Base-by-base conservation (phyloP, 192 early-diverging fungal species). In the Linnemannia hyalina region DNA sequence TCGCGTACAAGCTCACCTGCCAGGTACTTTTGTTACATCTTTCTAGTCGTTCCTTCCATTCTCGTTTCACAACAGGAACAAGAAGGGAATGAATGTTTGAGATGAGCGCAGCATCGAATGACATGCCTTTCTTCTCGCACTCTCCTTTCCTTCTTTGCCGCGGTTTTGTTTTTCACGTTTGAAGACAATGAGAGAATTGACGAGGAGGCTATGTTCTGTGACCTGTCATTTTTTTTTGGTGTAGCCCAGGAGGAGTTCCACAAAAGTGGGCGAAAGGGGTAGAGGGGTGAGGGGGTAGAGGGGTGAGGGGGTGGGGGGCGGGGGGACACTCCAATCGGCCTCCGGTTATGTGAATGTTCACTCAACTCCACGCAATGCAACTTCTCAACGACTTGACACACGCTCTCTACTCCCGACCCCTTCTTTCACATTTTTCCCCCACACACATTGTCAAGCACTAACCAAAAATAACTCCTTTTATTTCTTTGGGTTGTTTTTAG, bases 1-100 rank as follows among this genome's bases (percentile, higher is more conserved):
- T 86, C 52, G 84, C 79, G 22, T 81, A 70, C 79, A 80, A 75
- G 35, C 72, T 86, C 57, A 81, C 84, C 5, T 77, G 84, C 47
- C 60, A 86, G 78, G 84, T 86, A 81, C 35, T 70, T 26, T 78
- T 54, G 52, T 22, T 75, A 16, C 60, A 35, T 36, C 44, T 69
- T 35, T 22, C 49, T 52, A 18, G 18, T 4, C 49, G 0, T 52
- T n/a, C n/a, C 10, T 29, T 42, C 35, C 49, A 32, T 75, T 46
- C 7, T 46, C 44, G 41, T 22, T 38, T 18, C 73, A 55, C 35
- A 29, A 40, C 8, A 41, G 26, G 26, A 32, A 10, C 9, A 9
- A 32, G 11, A 26, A 15, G 60, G 29, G 23, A 65, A 65, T 35
- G 60, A 26, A 65, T 10, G 60, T 9, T 11, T 11, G 11, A 26